A percentile compares a stretch with the other conserved stretches of the same genome.
phyloP scores from a whole-genome alignment of 495 filamentous ascomycete genomes.

The Jackrogersella minutella region DNA sequence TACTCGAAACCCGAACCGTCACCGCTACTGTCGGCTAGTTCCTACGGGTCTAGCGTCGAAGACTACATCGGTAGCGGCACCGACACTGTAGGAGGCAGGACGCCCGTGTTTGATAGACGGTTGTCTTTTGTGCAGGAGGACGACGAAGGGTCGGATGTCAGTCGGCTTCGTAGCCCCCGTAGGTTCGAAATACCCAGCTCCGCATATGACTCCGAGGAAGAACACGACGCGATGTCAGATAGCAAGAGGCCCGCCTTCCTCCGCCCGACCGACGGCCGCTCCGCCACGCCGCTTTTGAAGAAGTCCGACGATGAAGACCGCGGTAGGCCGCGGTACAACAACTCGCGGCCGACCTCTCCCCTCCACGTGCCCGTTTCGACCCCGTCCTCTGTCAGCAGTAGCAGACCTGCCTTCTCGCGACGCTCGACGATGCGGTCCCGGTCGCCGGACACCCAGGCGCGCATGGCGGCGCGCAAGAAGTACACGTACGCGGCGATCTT shows the following conservation, averaged over 20 bases:
- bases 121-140: slow-evolving; percentile 36
- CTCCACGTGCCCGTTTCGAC: slow-evolving; percentile 32
- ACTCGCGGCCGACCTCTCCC: slow-evolving; percentile 46
- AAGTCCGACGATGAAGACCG: slow-evolving; percentile 59
- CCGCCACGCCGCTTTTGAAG: slow-evolving; percentile 61
- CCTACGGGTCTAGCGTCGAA: slow-evolving; percentile 37
- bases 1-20: slow-evolving; percentile 36
- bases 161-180: slow-evolving; percentile 17
- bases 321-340: slow-evolving; percentile 54
- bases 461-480: slow-evolving; percentile 72
- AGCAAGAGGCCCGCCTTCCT: slow-evolving; percentile 52
- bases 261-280: slow-evolving; percentile 60
- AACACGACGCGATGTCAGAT: slow-evolving; percentile 38
- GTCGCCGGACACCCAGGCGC: slow-evolving; percentile 64
- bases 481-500: slow-evolving; percentile 89
- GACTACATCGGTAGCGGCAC: slow-evolving; percentile 41
- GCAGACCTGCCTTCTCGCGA: slow-evolving; percentile 51
- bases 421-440: slow-evolving; percentile 68
- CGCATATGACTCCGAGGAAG: slow-evolving; percentile 28
- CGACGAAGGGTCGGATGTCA: slow-evolving; percentile 33
- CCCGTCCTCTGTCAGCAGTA: slow-evolving; percentile 32
- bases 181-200: slow-evolving; percentile 20
- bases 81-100: slow-evolving; percentile 39
- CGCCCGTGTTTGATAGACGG: slow-evolving; percentile 26
- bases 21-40: slow-evolving; percentile 35